Evolutionary conservation across 2,329 filamentous ascomycete genomes (phyloP), one percentile per base, ranked within the genome.

Genomic region (Cercospora beticola): DNA sequence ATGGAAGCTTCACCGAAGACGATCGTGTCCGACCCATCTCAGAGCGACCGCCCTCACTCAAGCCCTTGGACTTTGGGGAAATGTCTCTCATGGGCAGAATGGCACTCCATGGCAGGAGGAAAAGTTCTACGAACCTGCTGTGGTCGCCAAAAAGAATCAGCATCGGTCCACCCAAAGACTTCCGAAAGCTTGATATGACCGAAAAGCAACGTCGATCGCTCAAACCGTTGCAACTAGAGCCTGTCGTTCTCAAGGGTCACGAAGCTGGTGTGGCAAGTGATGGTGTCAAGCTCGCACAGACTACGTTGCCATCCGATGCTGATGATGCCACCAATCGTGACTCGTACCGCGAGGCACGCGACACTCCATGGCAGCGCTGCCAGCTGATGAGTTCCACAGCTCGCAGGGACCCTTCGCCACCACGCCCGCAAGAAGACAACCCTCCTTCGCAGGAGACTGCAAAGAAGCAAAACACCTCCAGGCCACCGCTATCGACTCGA

Each of bases 171-270:
- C 73, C 75, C 26, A 73, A 62, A 16, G 69, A 72, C 14, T 75
- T 76, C 30, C 72, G 74, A 58, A 74, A 72, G 12, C 61, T 76
- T 8, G 75, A 75, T n/a, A 69, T 70, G 56, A 72, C 78, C 2
- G 75, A 79, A 40, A 74, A 67, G 60, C 75, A 75, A 68, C 64
- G 72, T 62, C 63, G 76, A 74, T 72, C 71, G 16, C 70, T 77
- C 21, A 68, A 75, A 30, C 75, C 75, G n/a, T 62, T 76, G 46
- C 71, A 72, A 59, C 71, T 76, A 9, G 73, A 66, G 21, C 75
- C 73, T 7, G 74, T 77, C 8, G 71, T 75, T 3, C 68, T 75
- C 54, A 68, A 70, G 52, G 73, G 72, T 54, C 63, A 67, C 23
- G 46, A 68, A 7, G 52, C 36, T 28, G 62, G 36, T 14, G 30